phyloP scores from a whole-genome alignment of 2,329 filamentous ascomycete species.

The Aspergillaceae sp. region DNA sequence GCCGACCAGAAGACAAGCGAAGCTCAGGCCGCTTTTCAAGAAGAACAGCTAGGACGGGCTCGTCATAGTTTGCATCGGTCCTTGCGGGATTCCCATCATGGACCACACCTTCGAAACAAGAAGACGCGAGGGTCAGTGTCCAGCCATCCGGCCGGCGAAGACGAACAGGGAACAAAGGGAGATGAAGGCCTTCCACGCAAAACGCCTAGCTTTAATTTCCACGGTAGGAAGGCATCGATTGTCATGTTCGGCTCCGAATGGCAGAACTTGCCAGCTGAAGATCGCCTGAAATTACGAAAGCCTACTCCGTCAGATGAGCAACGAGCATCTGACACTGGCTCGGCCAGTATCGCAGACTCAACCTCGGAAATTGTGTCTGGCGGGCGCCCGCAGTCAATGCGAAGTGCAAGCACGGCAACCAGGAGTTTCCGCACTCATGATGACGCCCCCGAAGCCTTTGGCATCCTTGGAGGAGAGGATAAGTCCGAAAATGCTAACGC shows the following conservation, averaged over 20 bases:
- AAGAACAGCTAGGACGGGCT: slow-evolving; percentile 55
- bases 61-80: slow-evolving; percentile 84
- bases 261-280: slow-evolving; percentile 65
- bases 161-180: slow-evolving; percentile 36
- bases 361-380: slow-evolving; percentile 21
- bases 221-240: slow-evolving; percentile 95
- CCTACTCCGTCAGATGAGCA: slow-evolving; percentile 33
- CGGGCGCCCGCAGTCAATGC: slow-evolving; percentile 52
- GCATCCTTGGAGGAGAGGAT: slow-evolving; percentile 1
- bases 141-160: slow-evolving; percentile 47
- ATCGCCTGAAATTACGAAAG: slow-evolving; percentile 58
- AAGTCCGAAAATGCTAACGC: slow-evolving; percentile 3
- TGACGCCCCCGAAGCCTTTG: slow-evolving; percentile 11
- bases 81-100: slow-evolving; percentile 66
- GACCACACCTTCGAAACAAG: slow-evolving; percentile 61
- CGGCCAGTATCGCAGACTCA: slow-evolving; percentile 20
- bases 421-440: slow-evolving; percentile 38
- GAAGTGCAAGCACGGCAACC: slow-evolving; percentile 59
- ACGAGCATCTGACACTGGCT: slow-evolving; percentile 24
- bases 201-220: slow-evolving; percentile 85
- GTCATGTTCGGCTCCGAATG: slow-evolving; percentile 94
- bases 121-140: slow-evolving; percentile 67
- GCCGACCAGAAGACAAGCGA: slow-evolving; percentile 34
- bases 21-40: slow-evolving; percentile 31
- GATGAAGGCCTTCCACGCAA: slow-evolving; percentile 67